Evolutionary conservation across 371 early-diverging fungal species (phyloP).

Genomic region (Vairimorpha ceranae): DNA sequence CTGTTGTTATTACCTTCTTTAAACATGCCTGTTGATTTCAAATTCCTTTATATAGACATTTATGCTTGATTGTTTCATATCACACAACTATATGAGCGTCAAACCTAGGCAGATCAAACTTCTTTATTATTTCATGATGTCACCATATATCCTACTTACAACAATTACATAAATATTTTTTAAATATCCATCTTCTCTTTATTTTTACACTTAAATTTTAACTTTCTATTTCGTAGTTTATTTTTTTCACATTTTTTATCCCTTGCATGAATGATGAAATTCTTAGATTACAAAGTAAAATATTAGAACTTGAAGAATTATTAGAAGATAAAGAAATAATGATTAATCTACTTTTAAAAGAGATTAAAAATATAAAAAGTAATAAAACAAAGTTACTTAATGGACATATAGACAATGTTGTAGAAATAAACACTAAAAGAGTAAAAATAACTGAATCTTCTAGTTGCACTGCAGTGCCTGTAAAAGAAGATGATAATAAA

Average conservation of each 20-base stretch:
- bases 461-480: not conserved
- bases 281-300: not conserved
- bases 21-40: too few relatives aligned
- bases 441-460: not conserved
- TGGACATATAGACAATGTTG: not conserved
- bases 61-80: too few relatives aligned
- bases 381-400: not conserved
- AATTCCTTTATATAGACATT: too few relatives aligned
- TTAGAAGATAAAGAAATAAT: slow-evolving; percentile 37
- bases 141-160: too few relatives aligned
- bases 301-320: slow-evolving; percentile 20
- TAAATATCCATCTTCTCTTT: too few relatives aligned
- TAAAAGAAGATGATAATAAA: not conserved
- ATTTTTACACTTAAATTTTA: too few relatives aligned
- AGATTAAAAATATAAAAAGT: slow-evolving; percentile 4
- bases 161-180: too few relatives aligned
- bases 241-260: not conserved
- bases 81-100: too few relatives aligned
- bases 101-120: too few relatives aligned
- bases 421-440: not conserved
- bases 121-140: too few relatives aligned
- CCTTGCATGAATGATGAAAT: slow-evolving; percentile 4
- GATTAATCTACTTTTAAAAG: slow-evolving; percentile 29
- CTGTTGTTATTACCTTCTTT: too few relatives aligned
- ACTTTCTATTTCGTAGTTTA: too few relatives aligned